Evolutionary conservation across 2,329 filamentous ascomycete species (phyloP).

Genomic region (Paracamarosporium sp.): DNA sequence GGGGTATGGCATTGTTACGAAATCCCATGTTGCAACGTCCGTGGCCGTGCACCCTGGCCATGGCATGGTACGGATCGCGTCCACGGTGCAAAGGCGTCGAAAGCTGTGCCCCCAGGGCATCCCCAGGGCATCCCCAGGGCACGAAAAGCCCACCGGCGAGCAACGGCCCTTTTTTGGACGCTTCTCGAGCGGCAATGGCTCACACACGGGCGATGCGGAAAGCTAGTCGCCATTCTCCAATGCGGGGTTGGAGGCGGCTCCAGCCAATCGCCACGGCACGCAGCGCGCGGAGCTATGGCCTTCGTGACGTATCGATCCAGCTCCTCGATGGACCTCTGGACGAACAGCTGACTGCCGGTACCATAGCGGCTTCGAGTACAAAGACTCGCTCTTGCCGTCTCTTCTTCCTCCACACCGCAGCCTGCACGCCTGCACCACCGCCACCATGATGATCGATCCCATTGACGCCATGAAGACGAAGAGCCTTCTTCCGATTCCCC

Average conservation of each 20-base stretch:
- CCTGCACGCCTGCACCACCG: slow-evolving; percentile 13
- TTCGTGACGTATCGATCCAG: slow-evolving; percentile 10
- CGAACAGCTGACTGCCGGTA: slow-evolving; percentile 9
- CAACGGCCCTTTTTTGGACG: background rate
- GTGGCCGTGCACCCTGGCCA: no score
- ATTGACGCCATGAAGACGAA: slow-evolving; percentile 50
- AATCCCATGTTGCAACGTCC: background rate
- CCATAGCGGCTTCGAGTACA: slow-evolving; percentile 11
- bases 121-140: no score
- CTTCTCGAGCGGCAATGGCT: no score
- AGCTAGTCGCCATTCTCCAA: background rate
- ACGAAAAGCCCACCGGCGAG: background rate
- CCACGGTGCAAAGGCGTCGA: no score
- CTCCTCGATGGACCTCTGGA: slow-evolving; percentile 4
- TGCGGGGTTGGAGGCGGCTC: background rate
- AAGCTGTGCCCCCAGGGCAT: no score
- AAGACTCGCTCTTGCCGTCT: slow-evolving; percentile 11
- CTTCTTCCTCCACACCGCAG: background rate
- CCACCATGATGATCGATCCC: slow-evolving; percentile 55
- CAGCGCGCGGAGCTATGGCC: slow-evolving; percentile 6
- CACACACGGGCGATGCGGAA: background rate
- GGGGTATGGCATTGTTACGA: background rate
- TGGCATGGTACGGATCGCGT: no score
- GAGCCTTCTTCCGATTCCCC: slow-evolving; percentile 34
- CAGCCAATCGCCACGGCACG: slow-evolving; percentile 9